Base-by-base conservation (phyloP, 495 filamentous ascomycete genomes). In the Xylaria telfairii region DNA sequence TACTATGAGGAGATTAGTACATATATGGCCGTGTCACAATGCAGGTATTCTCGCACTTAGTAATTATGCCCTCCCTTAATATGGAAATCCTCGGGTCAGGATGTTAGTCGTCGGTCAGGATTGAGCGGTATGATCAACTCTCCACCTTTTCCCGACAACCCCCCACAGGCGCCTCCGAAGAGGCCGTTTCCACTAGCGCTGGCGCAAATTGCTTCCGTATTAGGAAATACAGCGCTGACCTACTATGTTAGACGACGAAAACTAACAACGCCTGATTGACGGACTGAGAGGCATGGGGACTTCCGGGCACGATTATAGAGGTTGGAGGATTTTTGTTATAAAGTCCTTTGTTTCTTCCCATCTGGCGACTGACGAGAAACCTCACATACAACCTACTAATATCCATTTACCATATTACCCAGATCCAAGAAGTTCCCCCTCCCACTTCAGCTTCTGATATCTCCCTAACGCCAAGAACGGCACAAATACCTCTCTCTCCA, bases 181-280 rank as follows among this genome's bases (percentile, higher is more conserved):
- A n/a, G 26, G 30, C 2, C 53, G n/a, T n/a, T 15, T 54, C 8
- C 9, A 19, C 19, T 59, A 59, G 32, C 19, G 30, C 56, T 26
- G 59, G 64, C 64, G 64, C 64, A 21, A 54, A 66, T 17, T 66
- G 47, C 46, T 66, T 66, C 64, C 64, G 46, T 19, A 41, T 66
- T 42, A 28, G 64, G 64, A 24, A 66, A 42, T 0, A 19, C 6
- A 19, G 21, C 37, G 37, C 12, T 30, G 15, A 9, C 12, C 4
- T 41, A 17, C 1, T n/a, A n/a, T n/a, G n/a, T n/a, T 37, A 42
- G 28, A 47, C 15, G 37, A 47, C 39, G 28, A 32, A 7, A 6
- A 39, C 61, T n/a, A n/a, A 64, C 24, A 47, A 64, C 41, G n/a
- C n/a, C 37, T 46, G 64, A 66, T 24, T 12, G 34, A 42, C 9